phyloP scores from a whole-genome alignment of 345 rosid genomes.

The Euphorbia pulcherrima region DNA sequence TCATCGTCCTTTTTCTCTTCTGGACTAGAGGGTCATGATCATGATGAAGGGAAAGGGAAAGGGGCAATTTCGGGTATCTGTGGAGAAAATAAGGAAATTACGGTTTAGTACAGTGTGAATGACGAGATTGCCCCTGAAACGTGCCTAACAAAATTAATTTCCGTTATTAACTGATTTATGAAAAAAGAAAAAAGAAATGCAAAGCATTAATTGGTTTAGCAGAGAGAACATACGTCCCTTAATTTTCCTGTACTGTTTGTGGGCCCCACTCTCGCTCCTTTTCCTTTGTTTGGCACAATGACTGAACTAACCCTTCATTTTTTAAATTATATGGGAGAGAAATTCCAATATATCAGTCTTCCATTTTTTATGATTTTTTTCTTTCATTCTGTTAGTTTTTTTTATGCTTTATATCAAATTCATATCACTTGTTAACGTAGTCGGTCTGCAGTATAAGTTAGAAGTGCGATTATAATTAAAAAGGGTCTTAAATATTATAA shows the following conservation, averaged over 20 bases:
- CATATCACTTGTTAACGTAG: no score
- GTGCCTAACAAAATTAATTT: conserved; percentile 4
- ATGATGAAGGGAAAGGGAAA: conserved; percentile 14
- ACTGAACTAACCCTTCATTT: not conserved
- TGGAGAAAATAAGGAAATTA: not conserved
- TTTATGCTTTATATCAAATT: no score
- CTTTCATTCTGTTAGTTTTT: no score
- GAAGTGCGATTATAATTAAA: no score
- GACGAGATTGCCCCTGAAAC: conserved; percentile 31
- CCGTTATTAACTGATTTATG: conserved; percentile 18
- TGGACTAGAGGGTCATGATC: conserved; percentile 30
- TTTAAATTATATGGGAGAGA: no score
- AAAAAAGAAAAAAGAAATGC: not conserved
- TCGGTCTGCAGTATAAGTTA: no score
- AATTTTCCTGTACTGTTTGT: not conserved
- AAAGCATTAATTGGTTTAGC: not conserved
- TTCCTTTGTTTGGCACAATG: not conserved
- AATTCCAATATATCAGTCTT: no score
- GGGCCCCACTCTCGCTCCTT: not conserved
- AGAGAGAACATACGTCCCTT: not conserved
- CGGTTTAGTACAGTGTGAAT: conserved; percentile 8
- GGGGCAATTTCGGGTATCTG: conserved; percentile 45
- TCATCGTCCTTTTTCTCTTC: conserved; percentile 18
- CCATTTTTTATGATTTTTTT: no score
- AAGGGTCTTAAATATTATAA: no score